Evolutionary conservation across 2,329 filamentous ascomycete species (phyloP), one percentile per base, ranked within the genome.

Genomic region (Thelonectria olida): DNA sequence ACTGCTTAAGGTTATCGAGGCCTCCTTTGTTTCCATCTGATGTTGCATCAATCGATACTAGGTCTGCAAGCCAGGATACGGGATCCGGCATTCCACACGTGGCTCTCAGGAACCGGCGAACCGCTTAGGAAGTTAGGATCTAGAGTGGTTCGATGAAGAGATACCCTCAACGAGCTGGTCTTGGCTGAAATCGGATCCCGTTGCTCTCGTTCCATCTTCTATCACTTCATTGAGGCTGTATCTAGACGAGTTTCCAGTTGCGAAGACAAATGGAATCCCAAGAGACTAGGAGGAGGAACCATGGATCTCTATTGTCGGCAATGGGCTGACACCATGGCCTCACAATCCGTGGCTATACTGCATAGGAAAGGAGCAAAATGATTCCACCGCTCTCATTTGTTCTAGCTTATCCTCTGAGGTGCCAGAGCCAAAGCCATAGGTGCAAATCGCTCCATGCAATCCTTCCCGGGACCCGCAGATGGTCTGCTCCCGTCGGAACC

Each of bases 401-500:
- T 44, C 19, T n/a, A 13, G 39, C 31, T 27, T 25, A 38, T 12
- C 13, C 12, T 15, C 5, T 13, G 20, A 5, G 25, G 13, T 10
- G 1, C 17, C 27, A 10, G n/a, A 42, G 7, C 8, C 19, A 22
- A 42, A 42, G 9, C 7, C 15, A 45, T 12, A n/a, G 23, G 9
- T 7, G 17, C 17, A 38, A 34, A n/a, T 34, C 15, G 5, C 22
- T 42, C 22, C 28, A 41, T 15, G 17, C 23, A 4, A 42, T 34
- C 17, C 49, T 44, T 25, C 17, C n/a, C 41, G 41, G 56, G 53
- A 59, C 56, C 56, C 50, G 50, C 28, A 10, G 3, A 47, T 59
- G n/a, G 42, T 49, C 27, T 7, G 48, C 22, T 59, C 10, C n/a
- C 13, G 8, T 36, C 56, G 56, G 56, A 59, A 59, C 50, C 56